Evolutionary conservation across 1,284 basidiomycete genomes (phyloP).

Genomic region (Puccinia coronata): DNA sequence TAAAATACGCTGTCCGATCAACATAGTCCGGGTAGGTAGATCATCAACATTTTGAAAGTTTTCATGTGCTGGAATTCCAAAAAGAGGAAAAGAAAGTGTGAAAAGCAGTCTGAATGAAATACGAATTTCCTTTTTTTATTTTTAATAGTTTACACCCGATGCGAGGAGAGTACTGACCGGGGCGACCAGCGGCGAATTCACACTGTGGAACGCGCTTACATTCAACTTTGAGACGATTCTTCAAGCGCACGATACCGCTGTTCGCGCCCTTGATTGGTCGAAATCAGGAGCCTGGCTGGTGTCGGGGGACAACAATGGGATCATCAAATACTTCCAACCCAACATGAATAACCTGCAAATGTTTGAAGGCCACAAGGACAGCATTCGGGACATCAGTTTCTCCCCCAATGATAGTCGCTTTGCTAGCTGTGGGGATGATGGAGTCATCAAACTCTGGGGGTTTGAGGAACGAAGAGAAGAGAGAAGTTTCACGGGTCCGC

Average conservation of each 20-base stretch:
- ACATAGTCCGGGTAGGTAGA: conserved; percentile 78
- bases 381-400: conserved; percentile 85
- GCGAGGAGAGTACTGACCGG: conserved; percentile 88
- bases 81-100: not conserved
- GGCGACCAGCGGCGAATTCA: conserved; percentile 95
- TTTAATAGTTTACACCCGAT: conserved; percentile 91
- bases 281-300: conserved; percentile 87
- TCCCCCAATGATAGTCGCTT: conserved; percentile 88
- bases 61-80: not conserved
- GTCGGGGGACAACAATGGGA: conserved; percentile 86
- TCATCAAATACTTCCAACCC: conserved; percentile 97
- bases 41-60: not conserved
- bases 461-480: conserved; percentile 90
- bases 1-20: conserved; percentile 95
- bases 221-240: conserved; percentile 99
- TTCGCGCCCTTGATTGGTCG: conserved; percentile 84
- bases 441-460: conserved; percentile 88
- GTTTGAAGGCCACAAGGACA: conserved; percentile 73
- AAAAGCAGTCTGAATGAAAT: too few relatives aligned
- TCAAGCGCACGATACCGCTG: conserved; percentile 85
- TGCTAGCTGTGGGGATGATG: conserved; percentile 91
- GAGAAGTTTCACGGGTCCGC: conserved; percentile 75
- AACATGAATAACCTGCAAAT: conserved; percentile 98
- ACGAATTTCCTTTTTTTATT: too few relatives aligned
- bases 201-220: conserved; percentile 96